These are phyloP conservation scores for Hypoxylon sp. DNA, from an alignment of 2,329 filamentous ascomycete genomes.

Conservation along the genomic window DNA sequence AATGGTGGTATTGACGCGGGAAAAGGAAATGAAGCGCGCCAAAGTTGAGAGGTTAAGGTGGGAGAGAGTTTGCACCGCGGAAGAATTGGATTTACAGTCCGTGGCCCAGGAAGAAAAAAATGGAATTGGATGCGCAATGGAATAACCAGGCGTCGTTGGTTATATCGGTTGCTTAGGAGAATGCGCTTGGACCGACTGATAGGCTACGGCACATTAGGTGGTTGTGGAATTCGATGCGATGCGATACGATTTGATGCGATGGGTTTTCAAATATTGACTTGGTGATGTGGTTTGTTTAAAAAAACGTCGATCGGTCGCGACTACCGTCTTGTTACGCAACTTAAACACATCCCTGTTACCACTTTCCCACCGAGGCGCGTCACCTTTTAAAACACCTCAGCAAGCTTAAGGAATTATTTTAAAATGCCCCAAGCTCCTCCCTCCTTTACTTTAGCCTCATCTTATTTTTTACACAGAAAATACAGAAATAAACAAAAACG, in stretches of 20 bases:
- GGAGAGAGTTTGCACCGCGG: conserved; percentile 10
- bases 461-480: conserved; percentile 6
- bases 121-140: conserved; percentile 11
- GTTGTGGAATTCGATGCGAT: conserved; percentile 31
- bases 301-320: conserved; percentile 46
- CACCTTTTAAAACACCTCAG: conserved; percentile 35
- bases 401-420: conserved; percentile 21
- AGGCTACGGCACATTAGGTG: conserved; percentile 4
- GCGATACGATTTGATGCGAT: conserved; percentile 34
- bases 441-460: conserved; percentile 26
- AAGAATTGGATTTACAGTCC: background rate
- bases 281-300: conserved; percentile 47
- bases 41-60: conserved; percentile 3
- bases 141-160: background rate
- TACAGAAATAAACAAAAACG: background rate
- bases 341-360: conserved; percentile 42
- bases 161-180: background rate
- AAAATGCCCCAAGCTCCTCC: conserved; percentile 36
- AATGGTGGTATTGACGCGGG: conserved; percentile 43
- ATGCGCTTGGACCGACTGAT: conserved; percentile 6
- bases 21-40: conserved; percentile 37
- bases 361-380: conserved; percentile 38
- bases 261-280: conserved; percentile 44
- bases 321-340: conserved; percentile 43
- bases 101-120: background rate